Base-by-base conservation (phyloP, 2,329 filamentous ascomycete species). In the Parascedosporium putredinis region DNA sequence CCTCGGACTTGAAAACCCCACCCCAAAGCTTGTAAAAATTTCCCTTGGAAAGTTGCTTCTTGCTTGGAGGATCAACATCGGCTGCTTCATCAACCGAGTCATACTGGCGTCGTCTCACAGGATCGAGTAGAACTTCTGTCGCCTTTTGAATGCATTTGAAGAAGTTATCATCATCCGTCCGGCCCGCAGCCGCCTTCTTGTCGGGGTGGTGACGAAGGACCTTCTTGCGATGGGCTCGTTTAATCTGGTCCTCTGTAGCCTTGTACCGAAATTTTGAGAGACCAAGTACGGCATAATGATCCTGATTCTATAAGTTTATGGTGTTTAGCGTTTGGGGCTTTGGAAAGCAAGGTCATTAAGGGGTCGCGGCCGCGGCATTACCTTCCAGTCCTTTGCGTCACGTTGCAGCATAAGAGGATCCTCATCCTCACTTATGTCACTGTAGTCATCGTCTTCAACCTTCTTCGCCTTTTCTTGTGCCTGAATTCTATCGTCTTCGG, bases 141-240 rank as follows among this genome's bases (percentile, higher is more conserved):
- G 93, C 93, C 71, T 96, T 96, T 68, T 98, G 94, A 68, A 98
- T 98, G 71, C 94, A 98, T 79, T 98, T 98, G 85, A 98, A 98
- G 78, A 98, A 98, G 67, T 86, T 88, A 69, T 98, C 93, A 69
- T 96, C 91, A 62, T 97, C 90, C 58, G 81, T 79, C 60, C 81
- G 79, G 54, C 93, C 93, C 45, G 84, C 79, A 24, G 93, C 93
- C 14, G 94, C 93, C 75, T 94, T 95, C 84, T 98, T 98, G 69
- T 98, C 93, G 54, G 93, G 93, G 70, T 98, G 93, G 69, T 98
- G 93, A 73, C 89, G 91, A 57, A 98, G 85, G 57, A 98, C 93
- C 85, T 98, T 98, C 82, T 95, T 96, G 74, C 93, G 88, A 75
- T 98, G 91, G 58, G 94, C 93, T 60, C 88, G 87, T 79, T 96